Base-by-base conservation (phyloP, 139 green algal species). In the Microglena sp. region DNA sequence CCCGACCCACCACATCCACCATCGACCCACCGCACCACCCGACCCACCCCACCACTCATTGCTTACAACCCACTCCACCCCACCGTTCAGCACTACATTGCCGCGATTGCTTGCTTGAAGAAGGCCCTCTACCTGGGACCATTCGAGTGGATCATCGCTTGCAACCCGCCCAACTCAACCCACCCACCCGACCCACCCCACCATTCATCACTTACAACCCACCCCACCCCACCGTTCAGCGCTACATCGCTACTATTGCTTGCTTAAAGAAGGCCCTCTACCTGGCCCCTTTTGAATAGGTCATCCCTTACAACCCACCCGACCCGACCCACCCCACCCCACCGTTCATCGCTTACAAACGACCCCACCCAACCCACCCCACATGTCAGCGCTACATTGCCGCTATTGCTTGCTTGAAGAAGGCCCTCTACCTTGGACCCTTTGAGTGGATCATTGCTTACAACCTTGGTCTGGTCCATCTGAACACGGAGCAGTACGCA, bases 381-480 rank as follows among this genome's bases (percentile, higher is more conserved):
- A n/a, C n/a, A n/a, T n/a, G n/a, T n/a, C 78, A 88, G 72, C 68
- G 75, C 4, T 87, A 85, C 81, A 84, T 92, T 45, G 82, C 82
- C 3, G 77, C 83, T n/a, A n/a, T n/a, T n/a, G n/a, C n/a, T n/a
- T n/a, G n/a, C n/a, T n/a, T n/a, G n/a, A n/a, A n/a, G 77, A 73
- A 76, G 24, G 86, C 86, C 4, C 66, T 86, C 22, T 90, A 88
- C 74, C 69, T 93, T 35, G 86, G 81, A 30, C 86, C 86, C 35
- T 90, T 91, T 71, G 86, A 93, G 70, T 93, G 86, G 86, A 85
- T 93, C 57, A 79, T 89, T 28, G 69, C 65, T 4, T 90, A 93
- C 76, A 93, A 93, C 76, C 69, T 93, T 18, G 86, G 86, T 7
- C 70, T 93, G 34, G 79, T 74, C 53, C 73, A 82, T 45, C 62